A percentile compares a stretch with the other conserved stretches of the same genome.
These are phyloP conservation scores for Gymnopus androsaceus DNA, from an alignment of 1,284 basidiomycete species.

Conservation along the genomic window DNA sequence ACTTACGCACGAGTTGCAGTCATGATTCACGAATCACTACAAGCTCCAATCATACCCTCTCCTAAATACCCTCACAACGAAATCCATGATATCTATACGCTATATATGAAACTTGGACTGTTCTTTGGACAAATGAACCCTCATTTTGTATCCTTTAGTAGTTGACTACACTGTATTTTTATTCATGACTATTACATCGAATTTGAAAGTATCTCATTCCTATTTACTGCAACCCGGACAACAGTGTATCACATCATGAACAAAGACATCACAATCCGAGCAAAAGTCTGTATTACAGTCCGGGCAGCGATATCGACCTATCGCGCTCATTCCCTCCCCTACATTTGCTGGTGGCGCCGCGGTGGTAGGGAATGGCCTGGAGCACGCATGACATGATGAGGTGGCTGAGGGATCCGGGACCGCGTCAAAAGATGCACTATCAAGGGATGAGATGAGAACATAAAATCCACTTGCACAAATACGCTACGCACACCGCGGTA, in stretches of 20 bases:
- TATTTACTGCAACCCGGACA: slow-evolving; percentile 53
- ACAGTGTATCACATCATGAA: slow-evolving; percentile 63
- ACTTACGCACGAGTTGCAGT: background rate
- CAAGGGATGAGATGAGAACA: background rate
- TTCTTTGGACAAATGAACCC: no score
- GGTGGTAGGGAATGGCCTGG: slow-evolving; percentile 55
- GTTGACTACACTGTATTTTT: background rate
- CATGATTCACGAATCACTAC: background rate
- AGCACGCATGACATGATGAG: slow-evolving; percentile 68
- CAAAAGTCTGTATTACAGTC: slow-evolving; percentile 51
- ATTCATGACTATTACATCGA: background rate
- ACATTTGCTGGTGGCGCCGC: slow-evolving; percentile 36
- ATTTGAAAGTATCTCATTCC: background rate
- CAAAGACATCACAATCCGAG: slow-evolving; percentile 64
- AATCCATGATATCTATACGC: background rate
- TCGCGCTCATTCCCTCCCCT: slow-evolving; percentile 65
- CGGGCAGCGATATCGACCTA: slow-evolving; percentile 32
- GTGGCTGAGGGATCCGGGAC: slow-evolving; percentile 33
- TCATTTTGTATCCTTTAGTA: slow-evolving; percentile 2
- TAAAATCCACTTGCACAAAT: slow-evolving; percentile 11
- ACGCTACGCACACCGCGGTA: slow-evolving; percentile 70
- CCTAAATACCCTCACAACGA: background rate
- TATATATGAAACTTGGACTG: background rate
- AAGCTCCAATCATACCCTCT: background rate
- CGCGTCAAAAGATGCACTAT: slow-evolving; percentile 43